phyloP scores from a whole-genome alignment of 305 asterid species.

The Ilex paraguariensis region DNA sequence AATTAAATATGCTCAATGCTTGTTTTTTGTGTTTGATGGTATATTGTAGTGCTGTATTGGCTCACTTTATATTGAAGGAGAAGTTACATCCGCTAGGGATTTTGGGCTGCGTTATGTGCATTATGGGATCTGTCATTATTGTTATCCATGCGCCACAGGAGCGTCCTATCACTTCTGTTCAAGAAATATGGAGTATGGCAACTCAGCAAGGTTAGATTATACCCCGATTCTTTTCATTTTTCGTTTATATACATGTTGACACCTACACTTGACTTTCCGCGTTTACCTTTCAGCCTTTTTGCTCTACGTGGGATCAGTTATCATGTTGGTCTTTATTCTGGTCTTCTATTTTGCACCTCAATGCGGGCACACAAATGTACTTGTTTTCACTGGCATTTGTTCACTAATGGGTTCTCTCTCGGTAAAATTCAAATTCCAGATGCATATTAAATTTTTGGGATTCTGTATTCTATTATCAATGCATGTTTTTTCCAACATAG shows the following conservation, averaged over 20 bases:
- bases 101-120: slow-evolving; percentile 80
- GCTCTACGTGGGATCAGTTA: slow-evolving; percentile 73
- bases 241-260: neutral
- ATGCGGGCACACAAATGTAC: slow-evolving; percentile 68
- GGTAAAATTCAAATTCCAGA: slow-evolving; percentile 37
- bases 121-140: slow-evolving; percentile 64
- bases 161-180: slow-evolving; percentile 63
- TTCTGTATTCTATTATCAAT: neutral
- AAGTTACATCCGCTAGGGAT: slow-evolving; percentile 66
- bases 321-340: slow-evolving; percentile 71
- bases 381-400: slow-evolving; percentile 79
- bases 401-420: slow-evolving; percentile 94
- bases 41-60: slow-evolving; percentile 57
- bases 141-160: slow-evolving; percentile 83
- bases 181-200: slow-evolving; percentile 76
- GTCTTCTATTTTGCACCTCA: slow-evolving; percentile 70
- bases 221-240: slow-evolving; percentile 5
- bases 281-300: slow-evolving; percentile 56
- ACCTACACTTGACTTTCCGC: slow-evolving; percentile 17
- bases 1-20: neutral
- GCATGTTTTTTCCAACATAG: neutral
- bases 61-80: slow-evolving; percentile 73
- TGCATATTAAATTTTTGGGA: neutral
- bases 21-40: neutral
- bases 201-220: slow-evolving; percentile 51